Base-by-base conservation (phyloP, 768 basidiomycete genomes). In the Rhizopogon rudus region DNA sequence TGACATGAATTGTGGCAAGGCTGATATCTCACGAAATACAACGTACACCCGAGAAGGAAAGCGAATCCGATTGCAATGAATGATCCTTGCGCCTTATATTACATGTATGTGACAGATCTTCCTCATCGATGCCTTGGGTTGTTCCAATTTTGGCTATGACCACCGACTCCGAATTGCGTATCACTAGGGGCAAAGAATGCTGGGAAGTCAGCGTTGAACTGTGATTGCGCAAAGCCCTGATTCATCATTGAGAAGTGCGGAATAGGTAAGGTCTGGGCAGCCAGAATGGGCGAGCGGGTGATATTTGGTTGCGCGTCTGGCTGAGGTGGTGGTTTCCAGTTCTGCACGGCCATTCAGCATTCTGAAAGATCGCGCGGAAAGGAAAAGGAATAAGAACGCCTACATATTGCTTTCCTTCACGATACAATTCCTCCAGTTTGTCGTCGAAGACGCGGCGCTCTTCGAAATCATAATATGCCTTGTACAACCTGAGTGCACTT, bases 361-460 rank as follows among this genome's bases (percentile, higher is more conserved):
- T 25, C 12, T 37, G 17, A 33, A 25, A 43, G 37, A 40, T 20
- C n/a, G 41, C n/a, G 9, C 5, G 53, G 37, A 17, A 45, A 46
- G 44, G 55, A 40, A 22, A 40, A 29, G 13, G 3, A 37, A 31
- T 25, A 17, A 33, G n/a, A 9, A 54, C n/a, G 74, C 84, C 60
- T 59, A 89, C 90, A 57, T 83, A 79, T 80, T 84, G 83, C 49
- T 81, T 77, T 0, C 91, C 91, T 64, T 88, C 86, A 39, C 82
- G 79, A 62, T 93, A 93, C 9, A 92, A 70, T 61, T 91, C 86
- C 3, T 98, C 94, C 57, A 99, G 76, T 60, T 93, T 91, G 54
- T 87, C 81, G 60, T 96, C 93, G 68, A 97, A 96, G 5, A 80
- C 67, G 1, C 86, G 87, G 44, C 83, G 78, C 29, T 80, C 85